Evolutionary conservation across 2,329 filamentous ascomycete genomes (phyloP).

Genomic region (Fusarium ramigenum): DNA sequence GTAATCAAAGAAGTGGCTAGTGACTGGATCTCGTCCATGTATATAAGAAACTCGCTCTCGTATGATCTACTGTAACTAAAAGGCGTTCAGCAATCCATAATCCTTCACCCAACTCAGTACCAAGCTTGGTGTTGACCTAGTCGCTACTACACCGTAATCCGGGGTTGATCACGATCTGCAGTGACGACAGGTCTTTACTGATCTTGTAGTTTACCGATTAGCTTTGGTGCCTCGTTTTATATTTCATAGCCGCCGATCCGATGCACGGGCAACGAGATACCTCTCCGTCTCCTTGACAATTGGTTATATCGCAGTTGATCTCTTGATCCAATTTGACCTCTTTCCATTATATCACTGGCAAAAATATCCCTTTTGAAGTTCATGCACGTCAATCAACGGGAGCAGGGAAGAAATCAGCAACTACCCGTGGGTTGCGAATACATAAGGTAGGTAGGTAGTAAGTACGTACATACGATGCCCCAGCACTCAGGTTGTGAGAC

Average conservation of each 20-base stretch:
- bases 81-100: background rate
- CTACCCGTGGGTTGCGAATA: background rate
- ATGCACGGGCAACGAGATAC: background rate
- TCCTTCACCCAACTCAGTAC: background rate
- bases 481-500: background rate
- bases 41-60: background rate
- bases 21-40: background rate
- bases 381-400: background rate
- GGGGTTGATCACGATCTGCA: slow-evolving; percentile 32
- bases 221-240: slow-evolving; percentile 13
- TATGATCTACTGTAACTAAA: background rate
- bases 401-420: slow-evolving; percentile 3
- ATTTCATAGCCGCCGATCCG: slow-evolving; percentile 18
- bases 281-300: background rate
- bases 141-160: slow-evolving; percentile 1
- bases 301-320: background rate
- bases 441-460: background rate
- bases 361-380: background rate
- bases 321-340: background rate
- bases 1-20: background rate
- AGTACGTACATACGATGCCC: background rate
- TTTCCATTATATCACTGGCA: background rate
- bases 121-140: slow-evolving; percentile 8
- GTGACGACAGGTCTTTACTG: background rate
- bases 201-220: slow-evolving; percentile 14